Percentiles rank a stretch among this genome's conserved stretches.
These are phyloP conservation scores for Ilyonectria mors-panacis DNA, from an alignment of 2,329 filamentous ascomycete genomes.

Conservation along the genomic window DNA sequence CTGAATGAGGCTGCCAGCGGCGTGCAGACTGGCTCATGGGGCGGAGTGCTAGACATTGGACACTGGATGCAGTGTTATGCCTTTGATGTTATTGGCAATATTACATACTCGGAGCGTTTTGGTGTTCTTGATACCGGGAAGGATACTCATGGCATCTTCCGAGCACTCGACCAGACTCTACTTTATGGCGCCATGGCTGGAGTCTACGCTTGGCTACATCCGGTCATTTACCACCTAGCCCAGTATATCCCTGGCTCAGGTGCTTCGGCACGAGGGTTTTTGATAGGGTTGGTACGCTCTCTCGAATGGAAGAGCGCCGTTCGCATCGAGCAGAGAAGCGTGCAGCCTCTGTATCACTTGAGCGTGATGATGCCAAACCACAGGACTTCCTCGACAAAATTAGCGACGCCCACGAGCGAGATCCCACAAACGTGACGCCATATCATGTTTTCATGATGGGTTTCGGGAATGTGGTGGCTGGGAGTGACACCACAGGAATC, in stretches of 20 bases:
- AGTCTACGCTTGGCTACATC: neutral
- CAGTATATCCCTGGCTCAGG: neutral
- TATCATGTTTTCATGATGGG: slow-evolving; percentile 13
- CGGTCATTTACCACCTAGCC: neutral
- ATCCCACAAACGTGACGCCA: slow-evolving; percentile 1
- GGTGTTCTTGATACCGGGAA: slow-evolving; percentile 1
- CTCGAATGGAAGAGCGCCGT: slow-evolving; percentile 1
- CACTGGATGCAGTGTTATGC: slow-evolving; percentile 12
- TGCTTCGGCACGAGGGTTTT: neutral
- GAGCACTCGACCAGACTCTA: neutral
- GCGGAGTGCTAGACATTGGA: neutral
- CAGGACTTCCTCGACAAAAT: neutral
- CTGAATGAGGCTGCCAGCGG: slow-evolving; percentile 6
- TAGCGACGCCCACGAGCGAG: neutral
- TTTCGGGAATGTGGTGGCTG: neutral
- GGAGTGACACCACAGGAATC: neutral
- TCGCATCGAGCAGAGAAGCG: slow-evolving; percentile 7
- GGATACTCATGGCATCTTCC: slow-evolving; percentile 2
- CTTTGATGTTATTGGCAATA: slow-evolving; percentile 6
- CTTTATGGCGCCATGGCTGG: neutral
- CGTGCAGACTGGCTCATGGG: neutral
- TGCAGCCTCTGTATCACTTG: neutral
- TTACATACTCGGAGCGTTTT: slow-evolving; percentile 8
- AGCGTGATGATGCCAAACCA: neutral
- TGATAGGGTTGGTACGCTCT: slow-evolving; percentile 4